These are phyloP conservation scores for Podosphaera fusca DNA, from an alignment of 2,329 filamentous ascomycete genomes.

Conservation along the genomic window DNA sequence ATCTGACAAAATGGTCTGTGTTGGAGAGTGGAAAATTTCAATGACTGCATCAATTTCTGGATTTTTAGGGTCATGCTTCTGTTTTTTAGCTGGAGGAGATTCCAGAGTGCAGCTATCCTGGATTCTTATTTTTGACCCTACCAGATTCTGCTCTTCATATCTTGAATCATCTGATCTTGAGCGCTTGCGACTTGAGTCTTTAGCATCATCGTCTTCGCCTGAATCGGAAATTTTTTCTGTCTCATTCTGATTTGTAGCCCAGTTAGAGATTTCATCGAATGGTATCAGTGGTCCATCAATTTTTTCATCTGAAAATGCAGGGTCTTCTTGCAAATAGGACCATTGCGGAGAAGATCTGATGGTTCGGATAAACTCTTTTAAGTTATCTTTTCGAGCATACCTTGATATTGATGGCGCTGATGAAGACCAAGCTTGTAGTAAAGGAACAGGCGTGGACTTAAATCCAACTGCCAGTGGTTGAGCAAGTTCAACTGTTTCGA, in stretches of 20 bases:
- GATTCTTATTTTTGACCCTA: constrained; percentile 5
- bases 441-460: constrained; percentile 23
- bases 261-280: constrained; percentile 8
- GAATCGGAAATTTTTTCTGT: not conserved
- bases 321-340: constrained; percentile 21
- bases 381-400: constrained; percentile 22
- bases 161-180: constrained; percentile 5
- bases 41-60: constrained; percentile 1
- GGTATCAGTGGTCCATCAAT: constrained; percentile 9
- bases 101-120: constrained; percentile 2
- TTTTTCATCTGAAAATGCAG: constrained; percentile 18
- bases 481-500: constrained; percentile 24
- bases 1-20: no score
- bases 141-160: constrained; percentile 2
- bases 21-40: not conserved
- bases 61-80: constrained; percentile 6
- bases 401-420: constrained; percentile 21
- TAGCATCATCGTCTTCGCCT: not conserved
- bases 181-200: constrained; percentile 9
- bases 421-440: constrained; percentile 10
- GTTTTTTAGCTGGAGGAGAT: constrained; percentile 9
- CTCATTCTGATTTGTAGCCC: constrained; percentile 9
- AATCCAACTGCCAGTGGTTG: constrained; percentile 22
- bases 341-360: constrained; percentile 22
- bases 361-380: constrained; percentile 21